Base-by-base conservation (phyloP, 495 filamentous ascomycete genomes). In the Ascodesmis nigricans region DNA sequence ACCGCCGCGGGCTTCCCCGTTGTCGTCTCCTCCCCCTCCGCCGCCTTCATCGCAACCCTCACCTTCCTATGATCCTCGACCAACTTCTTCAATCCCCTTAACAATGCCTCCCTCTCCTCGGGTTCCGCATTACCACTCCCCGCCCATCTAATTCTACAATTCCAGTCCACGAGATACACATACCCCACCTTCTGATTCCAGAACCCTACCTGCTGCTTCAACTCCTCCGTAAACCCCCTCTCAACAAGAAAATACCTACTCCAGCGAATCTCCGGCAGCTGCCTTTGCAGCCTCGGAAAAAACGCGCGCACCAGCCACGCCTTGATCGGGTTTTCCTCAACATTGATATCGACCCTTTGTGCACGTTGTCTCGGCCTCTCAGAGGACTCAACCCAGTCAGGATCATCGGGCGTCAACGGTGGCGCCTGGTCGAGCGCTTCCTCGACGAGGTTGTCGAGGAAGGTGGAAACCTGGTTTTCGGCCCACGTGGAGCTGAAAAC, bases 61-160 rank as follows among this genome's bases (percentile, higher is more conserved):
- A 37, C 13, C 22, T 4, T 23, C 29, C 23, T 35, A 33, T 32
- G 39, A 10, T 87, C 75, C 5, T 69, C 65, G 44, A 78, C 49
- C 37, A 97, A 55, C 52, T 67, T 71, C 51, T 52, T 61, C 31
- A 82, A 34, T 1, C 75, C 75, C 45, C 61, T 73, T 5, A 73
- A 69, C 45, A 99, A 45, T 2, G 68, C 64, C 35, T 74, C 67
- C 51, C 63, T 64, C 61, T 95, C 87, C 13, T 60, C 63, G 3
- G 55, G 60, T 29, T 71, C 63, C 9, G 77, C 74, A 24, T 60
- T 53, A n/a, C 80, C 87, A 54, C 80, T 83, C 2, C 78, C 87
- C 0, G 84, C 87, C 87, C 87, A 99, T 21, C 87, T 66, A 39
- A 99, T 93, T 57, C 66, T 73, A 56, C 79, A 90, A 29, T 80